Evolutionary conservation across 2,329 filamentous ascomycete species (phyloP).

Genomic region (Chaetomium globosum): DNA sequence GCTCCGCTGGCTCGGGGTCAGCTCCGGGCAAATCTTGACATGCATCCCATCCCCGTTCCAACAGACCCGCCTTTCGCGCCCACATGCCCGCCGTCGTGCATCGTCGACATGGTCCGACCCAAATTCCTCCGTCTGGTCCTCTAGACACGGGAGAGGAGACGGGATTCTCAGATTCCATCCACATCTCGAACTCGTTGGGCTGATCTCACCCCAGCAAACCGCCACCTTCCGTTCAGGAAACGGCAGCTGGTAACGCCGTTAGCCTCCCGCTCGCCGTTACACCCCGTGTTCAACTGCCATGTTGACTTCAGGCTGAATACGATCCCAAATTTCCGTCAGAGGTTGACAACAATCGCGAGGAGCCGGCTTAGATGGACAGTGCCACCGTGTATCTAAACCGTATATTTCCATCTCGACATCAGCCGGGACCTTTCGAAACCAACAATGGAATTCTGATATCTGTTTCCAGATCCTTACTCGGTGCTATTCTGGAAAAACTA

Average conservation of each 20-base stretch:
- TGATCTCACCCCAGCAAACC: conserved; percentile 5
- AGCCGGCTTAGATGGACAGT: background rate
- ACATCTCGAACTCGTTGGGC: conserved; percentile 16
- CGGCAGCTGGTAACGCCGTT: conserved; percentile 13
- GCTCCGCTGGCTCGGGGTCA: background rate
- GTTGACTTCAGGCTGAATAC: conserved; percentile 35
- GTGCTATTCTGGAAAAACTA: too few relatives aligned
- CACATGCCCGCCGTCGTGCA: conserved; percentile 7
- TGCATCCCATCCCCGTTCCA: conserved; percentile 13
- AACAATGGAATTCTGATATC: too few relatives aligned
- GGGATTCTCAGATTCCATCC: conserved; percentile 31
- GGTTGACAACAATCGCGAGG: conserved; percentile 1
- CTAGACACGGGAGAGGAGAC: conserved; percentile 13
- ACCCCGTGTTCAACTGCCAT: conserved; percentile 15
- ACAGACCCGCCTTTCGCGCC: conserved; percentile 2
- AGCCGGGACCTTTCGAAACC: too few relatives aligned
- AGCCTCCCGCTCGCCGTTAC: background rate
- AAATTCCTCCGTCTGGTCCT: conserved; percentile 28
- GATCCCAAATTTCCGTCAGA: conserved; percentile 28
- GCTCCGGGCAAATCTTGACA: background rate
- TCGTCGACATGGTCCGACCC: background rate
- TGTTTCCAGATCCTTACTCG: too few relatives aligned
- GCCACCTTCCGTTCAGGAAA: conserved; percentile 25
- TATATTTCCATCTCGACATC: background rate
- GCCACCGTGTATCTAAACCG: background rate